These are phyloP conservation scores for Volvox africanus DNA, from an alignment of 139 green algal genomes.

Conservation along the genomic window DNA sequence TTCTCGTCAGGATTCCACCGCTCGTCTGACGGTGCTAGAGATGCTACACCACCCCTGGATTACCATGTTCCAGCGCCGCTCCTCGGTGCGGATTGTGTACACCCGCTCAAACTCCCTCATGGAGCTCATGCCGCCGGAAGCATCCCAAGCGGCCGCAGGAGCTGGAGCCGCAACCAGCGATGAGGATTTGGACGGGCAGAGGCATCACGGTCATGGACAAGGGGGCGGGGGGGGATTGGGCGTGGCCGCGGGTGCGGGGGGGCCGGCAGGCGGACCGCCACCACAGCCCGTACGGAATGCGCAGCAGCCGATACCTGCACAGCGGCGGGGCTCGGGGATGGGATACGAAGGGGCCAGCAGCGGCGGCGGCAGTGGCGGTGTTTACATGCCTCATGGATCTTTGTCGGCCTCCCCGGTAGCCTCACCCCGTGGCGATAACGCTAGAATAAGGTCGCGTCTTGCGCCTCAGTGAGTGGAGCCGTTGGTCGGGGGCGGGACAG, in stretches of 20 bases:
- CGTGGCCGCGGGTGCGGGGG: not conserved
- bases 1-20: constrained; percentile 25
- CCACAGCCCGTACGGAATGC: not conserved
- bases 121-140: constrained; percentile 7
- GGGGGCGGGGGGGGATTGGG: not conserved
- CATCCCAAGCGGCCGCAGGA: not conserved
- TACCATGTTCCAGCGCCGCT: constrained; percentile 54
- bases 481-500: too few species aligned
- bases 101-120: constrained; percentile 28
- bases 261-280: not conserved
- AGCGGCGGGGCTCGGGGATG: not conserved
- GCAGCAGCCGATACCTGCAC: not conserved
- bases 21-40: constrained; percentile 56
- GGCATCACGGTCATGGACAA: not conserved
- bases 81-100: constrained; percentile 45
- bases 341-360: not conserved
- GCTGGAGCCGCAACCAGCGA: not conserved
- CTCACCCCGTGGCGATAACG: not conserved
- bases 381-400: not conserved
- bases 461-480: not conserved
- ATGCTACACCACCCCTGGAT: constrained; percentile 74
- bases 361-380: not conserved
- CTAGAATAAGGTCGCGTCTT: not conserved
- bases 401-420: not conserved
- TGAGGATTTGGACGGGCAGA: not conserved